Evolutionary conservation across 208 protist genomes (phyloP), one percentile per base, ranked within the genome.

Genomic region (Trypanosoma cruzi): DNA sequence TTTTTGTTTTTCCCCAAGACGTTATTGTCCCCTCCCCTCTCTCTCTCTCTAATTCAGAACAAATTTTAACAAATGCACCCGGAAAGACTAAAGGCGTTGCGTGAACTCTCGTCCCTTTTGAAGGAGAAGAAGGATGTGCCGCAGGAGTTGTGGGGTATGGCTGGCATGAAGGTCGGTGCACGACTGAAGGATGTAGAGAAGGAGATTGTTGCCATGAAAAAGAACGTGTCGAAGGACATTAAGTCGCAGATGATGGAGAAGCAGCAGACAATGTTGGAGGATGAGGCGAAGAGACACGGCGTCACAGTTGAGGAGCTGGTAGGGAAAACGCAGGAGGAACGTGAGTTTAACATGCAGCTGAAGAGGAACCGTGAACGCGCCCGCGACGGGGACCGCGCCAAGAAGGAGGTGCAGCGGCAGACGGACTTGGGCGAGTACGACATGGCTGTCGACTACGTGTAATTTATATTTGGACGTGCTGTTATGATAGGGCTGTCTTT

Each of bases 151-250:
- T 92, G 84, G 73, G 60, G n/a, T 18, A 67, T 59, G 26, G 91
- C 86, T 18, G 88, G 87, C 24, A 54, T 96, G 57, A 93, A 89
- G 69, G 64, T 77, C 58, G 90, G 90, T 56, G 75, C 84, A 22
- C 91, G 91, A 52, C 55, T 97, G 49, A 98, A 98, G 82, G 94
- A 97, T 55, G 85, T 98, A 18, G 91, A 97, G 71, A 95, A 90
- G 80, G 84, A 97, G 71, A 85, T 96, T 62, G 79, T 80, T 10
- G 59, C 64, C 16, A 60, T 75, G 22, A 90, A 93, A 67, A 87
- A 89, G 58, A 86, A 81, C 63, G 83, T 93, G 4, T 85, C 74
- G 8, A 32, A 67, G 26, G 56, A 64, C 50, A 82, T 86, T 32
- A 95, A 96, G 77, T 85, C 81, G 68, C 71, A 84, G 36, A 68